These are phyloP conservation scores for Mrakia gelida DNA, from an alignment of 768 basidiomycete species.

Conservation along the genomic window DNA sequence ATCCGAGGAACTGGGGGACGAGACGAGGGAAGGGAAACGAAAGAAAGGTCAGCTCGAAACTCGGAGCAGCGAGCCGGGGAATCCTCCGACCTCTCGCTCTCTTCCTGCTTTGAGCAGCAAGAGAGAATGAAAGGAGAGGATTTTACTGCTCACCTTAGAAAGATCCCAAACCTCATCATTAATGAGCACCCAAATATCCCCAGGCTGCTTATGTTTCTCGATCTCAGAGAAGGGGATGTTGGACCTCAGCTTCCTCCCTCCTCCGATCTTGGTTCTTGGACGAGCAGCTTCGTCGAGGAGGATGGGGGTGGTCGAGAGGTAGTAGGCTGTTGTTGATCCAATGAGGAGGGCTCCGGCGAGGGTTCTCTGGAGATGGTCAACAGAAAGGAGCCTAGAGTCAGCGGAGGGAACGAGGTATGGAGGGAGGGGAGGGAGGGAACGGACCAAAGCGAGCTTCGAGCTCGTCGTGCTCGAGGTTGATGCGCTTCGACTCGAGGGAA, in stretches of 20 bases:
- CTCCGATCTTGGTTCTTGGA: background rate
- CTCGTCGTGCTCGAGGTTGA: background rate
- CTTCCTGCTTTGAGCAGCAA: too few relatives aligned
- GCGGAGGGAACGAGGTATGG: background rate
- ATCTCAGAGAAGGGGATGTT: constrained; percentile 42
- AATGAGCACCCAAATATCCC: constrained; percentile 43
- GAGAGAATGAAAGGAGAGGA: background rate
- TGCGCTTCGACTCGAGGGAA: background rate
- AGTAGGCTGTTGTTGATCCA: background rate
- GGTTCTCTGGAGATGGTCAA: background rate
- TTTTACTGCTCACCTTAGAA: constrained; percentile 37
- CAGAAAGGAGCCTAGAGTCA: background rate
- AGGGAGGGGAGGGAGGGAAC: background rate
- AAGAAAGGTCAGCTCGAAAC: background rate
- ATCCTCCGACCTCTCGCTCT: background rate
- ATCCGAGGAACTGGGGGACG: constrained; percentile 39
- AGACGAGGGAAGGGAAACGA: background rate
- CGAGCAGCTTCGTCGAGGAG: constrained; percentile 6
- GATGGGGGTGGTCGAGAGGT: background rate
- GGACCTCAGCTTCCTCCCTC: background rate
- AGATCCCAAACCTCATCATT: constrained; percentile 43
- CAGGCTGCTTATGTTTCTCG: constrained; percentile 39
- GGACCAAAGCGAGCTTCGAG: background rate
- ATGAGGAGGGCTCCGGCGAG: background rate
- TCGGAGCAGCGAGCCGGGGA: background rate